Percentiles rank a stretch among this genome's conserved stretches.
These are phyloP conservation scores for Fusarium sp. DNA, from an alignment of 2,329 filamentous ascomycete species.

Conservation along the genomic window DNA sequence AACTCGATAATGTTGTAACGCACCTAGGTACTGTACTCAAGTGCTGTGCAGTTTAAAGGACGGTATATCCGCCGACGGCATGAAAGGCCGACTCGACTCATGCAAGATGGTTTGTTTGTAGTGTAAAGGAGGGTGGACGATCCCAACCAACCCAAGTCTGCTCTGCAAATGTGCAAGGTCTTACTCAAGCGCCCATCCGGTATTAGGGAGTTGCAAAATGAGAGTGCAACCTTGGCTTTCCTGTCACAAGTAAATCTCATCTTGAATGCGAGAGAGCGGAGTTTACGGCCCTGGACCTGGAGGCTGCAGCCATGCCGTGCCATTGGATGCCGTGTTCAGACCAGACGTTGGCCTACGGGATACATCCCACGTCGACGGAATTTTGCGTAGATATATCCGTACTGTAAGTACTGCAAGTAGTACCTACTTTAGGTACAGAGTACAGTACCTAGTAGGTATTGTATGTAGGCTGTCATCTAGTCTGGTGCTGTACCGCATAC, in stretches of 20 bases:
- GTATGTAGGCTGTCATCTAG: background rate
- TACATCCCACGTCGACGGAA: conserved; percentile 14
- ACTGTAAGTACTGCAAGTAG: too few species aligned
- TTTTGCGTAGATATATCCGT: conserved; percentile 1
- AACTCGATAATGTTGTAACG: conserved; percentile 3
- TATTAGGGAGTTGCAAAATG: conserved; percentile 5
- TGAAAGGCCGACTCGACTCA: conserved; percentile 22
- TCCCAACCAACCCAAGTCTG: background rate
- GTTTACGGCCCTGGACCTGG: conserved; percentile 13
- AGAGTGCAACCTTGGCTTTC: background rate
- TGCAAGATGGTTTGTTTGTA: conserved; percentile 8
- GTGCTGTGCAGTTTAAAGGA: background rate
- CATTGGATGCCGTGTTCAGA: background rate
- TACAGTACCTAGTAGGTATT: background rate
- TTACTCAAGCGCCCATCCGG: conserved; percentile 1
- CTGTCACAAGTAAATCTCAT: conserved; percentile 28
- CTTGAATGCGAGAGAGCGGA: conserved; percentile 33
- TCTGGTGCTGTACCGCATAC: conserved; percentile 13
- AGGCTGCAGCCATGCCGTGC: background rate
- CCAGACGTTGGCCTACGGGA: background rate
- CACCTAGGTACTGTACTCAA: background rate
- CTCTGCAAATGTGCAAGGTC: background rate
- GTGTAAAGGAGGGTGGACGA: conserved; percentile 19
- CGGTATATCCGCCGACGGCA: conserved; percentile 26
- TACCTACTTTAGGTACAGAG: too few species aligned